phyloP scores from a whole-genome alignment of 306 rosid genomes.

The Cucumis hystrix region DNA sequence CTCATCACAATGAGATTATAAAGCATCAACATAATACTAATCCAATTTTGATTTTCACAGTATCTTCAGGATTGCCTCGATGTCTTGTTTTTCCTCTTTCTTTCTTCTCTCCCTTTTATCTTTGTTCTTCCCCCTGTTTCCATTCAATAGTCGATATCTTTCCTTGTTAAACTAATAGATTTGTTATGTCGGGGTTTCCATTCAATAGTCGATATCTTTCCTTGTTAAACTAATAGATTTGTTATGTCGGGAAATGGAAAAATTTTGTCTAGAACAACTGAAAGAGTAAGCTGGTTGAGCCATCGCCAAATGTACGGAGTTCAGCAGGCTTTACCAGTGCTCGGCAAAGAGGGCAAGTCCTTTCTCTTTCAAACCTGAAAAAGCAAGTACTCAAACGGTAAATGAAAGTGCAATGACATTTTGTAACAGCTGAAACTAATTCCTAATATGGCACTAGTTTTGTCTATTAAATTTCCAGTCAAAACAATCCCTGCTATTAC shows the following conservation, averaged over 20 bases:
- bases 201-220: no score
- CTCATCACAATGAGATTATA: slow-evolving; percentile 5
- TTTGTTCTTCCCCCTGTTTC: neutral
- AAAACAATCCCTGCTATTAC: neutral
- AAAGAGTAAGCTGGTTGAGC: slow-evolving; percentile 73
- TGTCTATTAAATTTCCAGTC: neutral
- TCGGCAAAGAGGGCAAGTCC: slow-evolving; percentile 90
- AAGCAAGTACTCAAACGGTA: neutral
- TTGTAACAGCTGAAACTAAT: neutral
- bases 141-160: neutral
- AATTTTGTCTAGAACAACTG: slow-evolving; percentile 35
- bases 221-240: neutral
- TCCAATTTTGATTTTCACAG: slow-evolving; percentile 1
- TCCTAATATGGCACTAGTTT: neutral
- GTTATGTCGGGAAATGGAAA: neutral
- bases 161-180: neutral
- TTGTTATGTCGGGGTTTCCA: neutral
- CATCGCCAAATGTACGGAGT: slow-evolving; percentile 67
- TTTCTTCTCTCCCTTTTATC: neutral
- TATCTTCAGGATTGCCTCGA: slow-evolving; percentile 4
- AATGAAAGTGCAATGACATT: neutral
- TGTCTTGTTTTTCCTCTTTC: neutral
- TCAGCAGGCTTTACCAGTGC: slow-evolving; percentile 65
- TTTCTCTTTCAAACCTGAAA: slow-evolving; percentile 88
- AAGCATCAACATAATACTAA: neutral